Conservation (phyloP, 2,329 filamentous ascomycete species). For the Fusarium sp. region DNA sequence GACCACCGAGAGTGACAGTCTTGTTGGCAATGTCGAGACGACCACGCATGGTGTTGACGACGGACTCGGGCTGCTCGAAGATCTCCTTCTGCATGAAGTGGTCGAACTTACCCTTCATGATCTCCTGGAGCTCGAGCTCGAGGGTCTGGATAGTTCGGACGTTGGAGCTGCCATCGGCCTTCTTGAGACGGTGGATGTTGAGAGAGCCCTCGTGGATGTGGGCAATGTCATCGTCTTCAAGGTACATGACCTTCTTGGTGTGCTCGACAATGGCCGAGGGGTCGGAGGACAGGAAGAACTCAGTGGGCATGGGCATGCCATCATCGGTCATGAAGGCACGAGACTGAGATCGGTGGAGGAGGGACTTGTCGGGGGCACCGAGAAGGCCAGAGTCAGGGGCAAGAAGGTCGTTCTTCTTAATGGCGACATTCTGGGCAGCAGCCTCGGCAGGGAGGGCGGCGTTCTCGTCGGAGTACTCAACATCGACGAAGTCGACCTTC, state of each 20-base stretch:
- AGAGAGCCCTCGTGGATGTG: slow-evolving; percentile 99
- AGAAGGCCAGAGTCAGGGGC: slow-evolving; percentile 73
- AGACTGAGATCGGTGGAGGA: slow-evolving; percentile 97
- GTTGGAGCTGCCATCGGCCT: slow-evolving; percentile 96
- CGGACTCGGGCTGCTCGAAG: slow-evolving; percentile 99
- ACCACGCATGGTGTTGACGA: slow-evolving; percentile 99
- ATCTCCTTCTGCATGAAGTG: slow-evolving; percentile 99
- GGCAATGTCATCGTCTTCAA: slow-evolving; percentile 99
- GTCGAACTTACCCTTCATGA: slow-evolving; percentile 99
- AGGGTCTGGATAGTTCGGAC: slow-evolving; percentile 98
- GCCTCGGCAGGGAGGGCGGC: slow-evolving; percentile 88
- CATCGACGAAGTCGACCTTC: slow-evolving; percentile 99
- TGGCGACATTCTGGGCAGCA: slow-evolving; percentile 93
- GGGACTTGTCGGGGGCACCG: slow-evolving; percentile 94
- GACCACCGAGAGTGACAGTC: slow-evolving; percentile 92
- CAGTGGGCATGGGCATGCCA: slow-evolving; percentile 95
- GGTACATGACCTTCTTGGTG: slow-evolving; percentile 99
- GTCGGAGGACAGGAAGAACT: slow-evolving; percentile 99
- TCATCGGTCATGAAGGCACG: slow-evolving; percentile 99
- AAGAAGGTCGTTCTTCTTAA: slow-evolving; percentile 88
- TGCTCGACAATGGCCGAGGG: slow-evolving; percentile 98
- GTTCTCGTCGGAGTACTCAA: slow-evolving; percentile 93
- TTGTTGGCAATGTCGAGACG: slow-evolving; percentile 94
- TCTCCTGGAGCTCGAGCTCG: slow-evolving; percentile 98
- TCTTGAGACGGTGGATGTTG: slow-evolving; percentile 98